phyloP scores from a whole-genome alignment of 805 yeast species.

The Kazachstania africana region DNA sequence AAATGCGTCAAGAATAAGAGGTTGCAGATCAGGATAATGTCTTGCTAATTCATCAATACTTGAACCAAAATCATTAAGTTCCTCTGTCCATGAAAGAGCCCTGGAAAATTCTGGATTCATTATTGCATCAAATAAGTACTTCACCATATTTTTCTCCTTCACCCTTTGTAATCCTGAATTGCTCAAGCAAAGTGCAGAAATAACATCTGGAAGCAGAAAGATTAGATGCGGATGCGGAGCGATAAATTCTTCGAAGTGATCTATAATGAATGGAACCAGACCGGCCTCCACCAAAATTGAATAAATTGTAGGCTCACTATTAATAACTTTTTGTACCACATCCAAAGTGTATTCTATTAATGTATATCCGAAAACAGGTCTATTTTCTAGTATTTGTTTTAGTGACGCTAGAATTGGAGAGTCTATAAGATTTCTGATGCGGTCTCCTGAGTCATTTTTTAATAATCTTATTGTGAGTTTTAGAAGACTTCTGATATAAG shows the following conservation, averaged over 20 bases:
- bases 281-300: conserved; percentile 69
- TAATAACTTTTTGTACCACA: conserved; percentile 58
- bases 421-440: conserved; percentile 76
- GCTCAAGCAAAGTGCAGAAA: conserved; percentile 77
- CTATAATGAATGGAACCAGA: conserved; percentile 53
- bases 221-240: conserved; percentile 48
- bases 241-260: conserved; percentile 43
- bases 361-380: conserved; percentile 54
- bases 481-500: conserved; percentile 45
- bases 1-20: conserved; percentile 40
- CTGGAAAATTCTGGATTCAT: conserved; percentile 38
- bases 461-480: conserved; percentile 54
- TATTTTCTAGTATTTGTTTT: conserved; percentile 44
- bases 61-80: conserved; percentile 46
- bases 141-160: conserved; percentile 29
- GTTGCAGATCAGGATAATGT: conserved; percentile 68
- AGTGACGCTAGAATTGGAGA: conserved; percentile 60
- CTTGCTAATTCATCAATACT: conserved; percentile 71
- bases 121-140: conserved; percentile 40
- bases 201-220: conserved; percentile 53
- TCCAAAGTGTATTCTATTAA: conserved; percentile 50
- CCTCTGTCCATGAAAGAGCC: conserved; percentile 41
- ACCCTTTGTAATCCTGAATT: conserved; percentile 57
- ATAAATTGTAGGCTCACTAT: conserved; percentile 85
- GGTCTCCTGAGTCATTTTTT: conserved; percentile 68